A percentile compares a stretch with the other conserved stretches of the same genome.
Evolutionary conservation across 2,329 filamentous ascomycete species (phyloP).

Genomic region (Celoporthe dispersa): DNA sequence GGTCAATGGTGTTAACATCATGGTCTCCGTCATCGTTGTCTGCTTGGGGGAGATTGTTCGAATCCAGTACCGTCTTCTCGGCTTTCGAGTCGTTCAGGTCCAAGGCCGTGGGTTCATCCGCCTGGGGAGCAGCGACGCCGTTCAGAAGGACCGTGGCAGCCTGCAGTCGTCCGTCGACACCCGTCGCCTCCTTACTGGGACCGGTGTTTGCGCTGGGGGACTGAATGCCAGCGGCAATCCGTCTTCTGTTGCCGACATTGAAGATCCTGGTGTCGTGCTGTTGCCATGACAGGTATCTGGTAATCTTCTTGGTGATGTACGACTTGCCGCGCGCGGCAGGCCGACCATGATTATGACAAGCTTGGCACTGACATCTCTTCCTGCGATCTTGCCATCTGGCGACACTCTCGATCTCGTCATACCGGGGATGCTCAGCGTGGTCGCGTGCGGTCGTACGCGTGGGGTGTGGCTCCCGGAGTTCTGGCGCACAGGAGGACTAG

Average conservation of each 20-base stretch:
- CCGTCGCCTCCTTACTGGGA: slow-evolving; percentile 34
- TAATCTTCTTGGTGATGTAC: slow-evolving; percentile 98
- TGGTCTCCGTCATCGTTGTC: slow-evolving; percentile 21
- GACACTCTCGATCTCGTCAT: slow-evolving; percentile 95
- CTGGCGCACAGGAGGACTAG: slow-evolving; percentile 69
- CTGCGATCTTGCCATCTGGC: slow-evolving; percentile 90
- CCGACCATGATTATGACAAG: slow-evolving; percentile 99
- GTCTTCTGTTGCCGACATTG: slow-evolving; percentile 91
- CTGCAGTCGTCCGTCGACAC: slow-evolving; percentile 51
- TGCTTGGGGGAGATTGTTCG: slow-evolving; percentile 18
- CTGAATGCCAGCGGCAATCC: slow-evolving; percentile 70
- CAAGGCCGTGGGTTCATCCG: slow-evolving; percentile 45
- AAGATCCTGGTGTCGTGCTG: slow-evolving; percentile 96
- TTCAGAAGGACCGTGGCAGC: slow-evolving; percentile 64
- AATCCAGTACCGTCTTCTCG: slow-evolving; percentile 26
- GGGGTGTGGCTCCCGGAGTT: slow-evolving; percentile 80
- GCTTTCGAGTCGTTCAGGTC: slow-evolving; percentile 40
- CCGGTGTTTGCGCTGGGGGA: slow-evolving; percentile 37
- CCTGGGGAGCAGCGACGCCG: slow-evolving; percentile 47
- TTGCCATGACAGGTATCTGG: slow-evolving; percentile 94
- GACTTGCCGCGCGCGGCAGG: slow-evolving; percentile 91
- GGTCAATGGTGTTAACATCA: slow-evolving; percentile 64
- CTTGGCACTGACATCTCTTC: slow-evolving; percentile 93
- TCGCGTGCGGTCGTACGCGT: slow-evolving; percentile 79
- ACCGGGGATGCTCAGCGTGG: slow-evolving; percentile 94